Evolutionary conservation across 805 yeast genomes (phyloP).

Genomic region (Myxozyma nipponensis): DNA sequence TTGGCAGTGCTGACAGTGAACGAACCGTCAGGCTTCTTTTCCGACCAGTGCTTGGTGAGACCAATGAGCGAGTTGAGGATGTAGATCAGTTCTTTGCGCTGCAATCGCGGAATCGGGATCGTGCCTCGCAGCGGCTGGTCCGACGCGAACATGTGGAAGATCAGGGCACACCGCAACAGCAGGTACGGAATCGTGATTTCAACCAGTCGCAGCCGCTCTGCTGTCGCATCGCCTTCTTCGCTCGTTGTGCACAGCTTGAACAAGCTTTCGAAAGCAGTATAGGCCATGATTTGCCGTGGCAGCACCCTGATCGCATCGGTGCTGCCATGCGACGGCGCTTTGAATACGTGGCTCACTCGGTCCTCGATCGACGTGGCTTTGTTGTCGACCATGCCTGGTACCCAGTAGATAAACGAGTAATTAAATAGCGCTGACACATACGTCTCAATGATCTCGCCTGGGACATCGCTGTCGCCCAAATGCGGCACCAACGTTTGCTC

Average conservation of each 20-base stretch:
- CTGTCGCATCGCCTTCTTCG: conserved; percentile 23
- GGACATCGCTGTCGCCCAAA: conserved; percentile 36
- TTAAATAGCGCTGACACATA: conserved; percentile 51
- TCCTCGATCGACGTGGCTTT: conserved; percentile 36
- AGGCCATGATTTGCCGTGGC: conserved; percentile 49
- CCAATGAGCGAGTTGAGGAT: conserved; percentile 28
- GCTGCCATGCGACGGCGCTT: conserved; percentile 57
- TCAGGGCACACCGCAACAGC: conserved; percentile 55
- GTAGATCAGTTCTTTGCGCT: conserved; percentile 53
- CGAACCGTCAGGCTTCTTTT: background rate
- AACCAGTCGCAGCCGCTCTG: conserved; percentile 27
- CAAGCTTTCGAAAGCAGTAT: conserved; percentile 54
- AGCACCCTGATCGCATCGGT: conserved; percentile 49
- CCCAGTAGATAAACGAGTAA: conserved; percentile 54
- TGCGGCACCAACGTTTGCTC: conserved; percentile 44
- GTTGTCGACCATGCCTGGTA: conserved; percentile 42
- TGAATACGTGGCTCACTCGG: conserved; percentile 44
- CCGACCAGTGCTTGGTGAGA: conserved; percentile 4
- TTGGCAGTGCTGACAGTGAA: conserved; percentile 1
- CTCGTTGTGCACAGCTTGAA: conserved; percentile 40
- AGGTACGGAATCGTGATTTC: conserved; percentile 46
- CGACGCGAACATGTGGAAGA: conserved; percentile 59
- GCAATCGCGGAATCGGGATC: conserved; percentile 65
- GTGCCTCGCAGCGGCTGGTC: conserved; percentile 56
- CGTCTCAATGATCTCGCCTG: conserved; percentile 39